Conservation (phyloP, 2,329 filamentous ascomycete species). For the Fusarium foetens region DNA sequence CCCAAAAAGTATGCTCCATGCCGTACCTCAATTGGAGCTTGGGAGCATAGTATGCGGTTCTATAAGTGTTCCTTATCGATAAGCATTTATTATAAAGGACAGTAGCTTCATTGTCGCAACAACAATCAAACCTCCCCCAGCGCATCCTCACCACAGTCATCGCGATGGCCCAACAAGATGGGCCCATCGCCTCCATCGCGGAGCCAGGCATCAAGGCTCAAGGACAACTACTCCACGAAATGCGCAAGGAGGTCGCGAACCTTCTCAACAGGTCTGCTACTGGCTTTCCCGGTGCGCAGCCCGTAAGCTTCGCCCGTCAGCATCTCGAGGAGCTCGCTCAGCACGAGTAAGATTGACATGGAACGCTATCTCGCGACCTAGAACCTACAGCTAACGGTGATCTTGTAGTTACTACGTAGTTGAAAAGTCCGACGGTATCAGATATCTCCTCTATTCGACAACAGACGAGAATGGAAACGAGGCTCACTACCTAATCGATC, state of each 20-base stretch:
- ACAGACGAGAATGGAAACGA: slow-evolving; percentile 69
- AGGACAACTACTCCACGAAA: slow-evolving; percentile 65
- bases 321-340: slow-evolving; percentile 85
- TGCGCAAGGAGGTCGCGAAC: slow-evolving; percentile 78
- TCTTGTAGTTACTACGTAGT: slow-evolving; percentile 85
- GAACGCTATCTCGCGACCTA: background rate
- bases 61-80: slow-evolving; percentile 20
- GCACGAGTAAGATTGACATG: slow-evolving; percentile 68
- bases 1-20: background rate
- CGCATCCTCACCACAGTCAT: slow-evolving; percentile 1
- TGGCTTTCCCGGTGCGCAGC: slow-evolving; percentile 89
- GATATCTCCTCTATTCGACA: slow-evolving; percentile 93
- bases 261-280: slow-evolving; percentile 76
- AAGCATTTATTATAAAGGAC: slow-evolving; percentile 12
- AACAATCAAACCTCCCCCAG: slow-evolving; percentile 4
- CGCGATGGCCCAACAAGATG: slow-evolving; percentile 48
- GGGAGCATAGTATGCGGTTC: background rate
- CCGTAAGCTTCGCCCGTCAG: slow-evolving; percentile 86
- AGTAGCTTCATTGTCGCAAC: slow-evolving; percentile 7
- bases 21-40: background rate
- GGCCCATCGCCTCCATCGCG: slow-evolving; percentile 61
- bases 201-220: slow-evolving; percentile 74
- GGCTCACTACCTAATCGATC: slow-evolving; percentile 92
- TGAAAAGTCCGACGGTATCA: slow-evolving; percentile 97
- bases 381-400: slow-evolving; percentile 4